These are phyloP conservation scores for Peltaster fructicola DNA, from an alignment of 2,329 filamentous ascomycete genomes.

Conservation along the genomic window DNA sequence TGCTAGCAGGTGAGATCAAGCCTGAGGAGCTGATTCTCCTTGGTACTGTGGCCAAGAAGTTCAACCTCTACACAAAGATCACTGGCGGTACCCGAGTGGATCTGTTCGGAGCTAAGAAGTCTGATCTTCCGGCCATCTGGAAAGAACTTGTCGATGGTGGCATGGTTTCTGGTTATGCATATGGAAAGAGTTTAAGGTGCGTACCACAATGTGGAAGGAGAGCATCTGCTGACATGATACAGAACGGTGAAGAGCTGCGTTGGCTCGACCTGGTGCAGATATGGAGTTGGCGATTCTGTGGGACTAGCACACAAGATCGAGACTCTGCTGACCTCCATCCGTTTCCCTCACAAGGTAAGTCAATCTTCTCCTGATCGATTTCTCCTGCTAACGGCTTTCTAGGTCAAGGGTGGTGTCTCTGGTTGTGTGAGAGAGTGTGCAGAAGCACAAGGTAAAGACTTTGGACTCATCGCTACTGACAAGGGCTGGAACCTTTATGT, in stretches of 20 bases:
- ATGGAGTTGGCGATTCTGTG: slow-evolving; percentile 75
- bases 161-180: slow-evolving; percentile 72
- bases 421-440: slow-evolving; percentile 88
- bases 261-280: slow-evolving; percentile 80
- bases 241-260: slow-evolving; percentile 88
- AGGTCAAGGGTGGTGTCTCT: slow-evolving; percentile 67
- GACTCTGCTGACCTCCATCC: slow-evolving; percentile 80
- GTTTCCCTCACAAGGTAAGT: slow-evolving; percentile 78
- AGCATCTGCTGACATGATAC: neutral
- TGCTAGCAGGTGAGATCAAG: slow-evolving; percentile 74
- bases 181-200: slow-evolving; percentile 62
- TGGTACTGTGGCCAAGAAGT: slow-evolving; percentile 69
- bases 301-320: slow-evolving; percentile 78
- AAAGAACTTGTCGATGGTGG: slow-evolving; percentile 60
- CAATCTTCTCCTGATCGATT: too few species aligned
- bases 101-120: slow-evolving; percentile 79
- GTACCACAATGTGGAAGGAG: neutral
- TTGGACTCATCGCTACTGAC: slow-evolving; percentile 79
- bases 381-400: too few species aligned
- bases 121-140: slow-evolving; percentile 73
- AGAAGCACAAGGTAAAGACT: slow-evolving; percentile 85
- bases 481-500: slow-evolving; percentile 92
- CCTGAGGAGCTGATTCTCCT: slow-evolving; percentile 72
- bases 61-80: slow-evolving; percentile 75
- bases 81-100: slow-evolving; percentile 85